A percentile compares a stretch with the other conserved stretches of the same genome.
phyloP scores from a whole-genome alignment of 164 flowering plant species.

The Chimonanthus praecox region DNA sequence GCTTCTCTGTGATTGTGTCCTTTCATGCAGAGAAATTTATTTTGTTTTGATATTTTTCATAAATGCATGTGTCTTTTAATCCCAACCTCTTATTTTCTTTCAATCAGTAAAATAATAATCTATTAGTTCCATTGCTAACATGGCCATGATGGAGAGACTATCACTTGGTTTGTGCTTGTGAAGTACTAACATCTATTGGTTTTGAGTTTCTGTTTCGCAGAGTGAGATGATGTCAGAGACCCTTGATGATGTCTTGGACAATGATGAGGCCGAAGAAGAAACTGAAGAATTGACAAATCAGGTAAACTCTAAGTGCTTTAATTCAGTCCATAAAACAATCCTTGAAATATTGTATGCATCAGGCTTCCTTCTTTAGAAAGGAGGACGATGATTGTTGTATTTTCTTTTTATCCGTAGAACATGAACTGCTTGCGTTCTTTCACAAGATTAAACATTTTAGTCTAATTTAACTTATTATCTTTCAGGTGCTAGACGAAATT shows the following conservation, averaged over 20 bases:
- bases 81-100: neutral
- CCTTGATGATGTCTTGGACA: constrained; percentile 83
- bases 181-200: neutral
- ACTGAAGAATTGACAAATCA: constrained; percentile 93
- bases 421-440: neutral
- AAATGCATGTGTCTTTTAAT: neutral
- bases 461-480: neutral
- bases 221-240: constrained; percentile 99
- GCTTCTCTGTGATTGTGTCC: neutral
- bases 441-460: neutral
- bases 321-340: neutral
- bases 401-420: neutral
- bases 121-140: neutral
- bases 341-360: neutral
- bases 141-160: neutral
- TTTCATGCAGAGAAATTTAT: no score
- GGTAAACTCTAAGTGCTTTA: constrained; percentile 30
- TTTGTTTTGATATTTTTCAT: neutral
- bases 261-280: constrained; percentile 97
- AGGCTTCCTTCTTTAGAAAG: neutral
- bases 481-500: constrained; percentile 94
- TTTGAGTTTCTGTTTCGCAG: constrained; percentile 33
- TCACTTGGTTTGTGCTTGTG: neutral
- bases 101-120: neutral
- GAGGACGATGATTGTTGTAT: neutral